These are phyloP conservation scores for Rhododendron williamsianum DNA, from an alignment of 148 eudicot species.

Conservation along the genomic window DNA sequence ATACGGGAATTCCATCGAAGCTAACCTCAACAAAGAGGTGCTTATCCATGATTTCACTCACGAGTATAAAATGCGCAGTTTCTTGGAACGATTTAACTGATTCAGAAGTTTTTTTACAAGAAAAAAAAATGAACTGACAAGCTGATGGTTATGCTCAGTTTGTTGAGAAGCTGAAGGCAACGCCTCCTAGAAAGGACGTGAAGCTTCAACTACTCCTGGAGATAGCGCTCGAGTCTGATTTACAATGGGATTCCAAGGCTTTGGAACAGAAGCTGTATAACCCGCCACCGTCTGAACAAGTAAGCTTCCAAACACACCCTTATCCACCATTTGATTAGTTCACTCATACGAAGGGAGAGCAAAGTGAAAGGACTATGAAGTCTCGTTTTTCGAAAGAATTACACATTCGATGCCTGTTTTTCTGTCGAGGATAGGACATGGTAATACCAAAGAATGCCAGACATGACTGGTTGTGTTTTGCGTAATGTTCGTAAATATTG, in stretches of 20 bases:
- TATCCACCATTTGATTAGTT: neutral
- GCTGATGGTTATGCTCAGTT: constrained; percentile 36
- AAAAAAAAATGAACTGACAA: neutral
- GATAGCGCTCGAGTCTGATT: constrained; percentile 49
- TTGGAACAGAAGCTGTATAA: constrained; percentile 47
- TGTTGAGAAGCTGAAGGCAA: constrained; percentile 42
- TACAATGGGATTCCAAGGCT: constrained; percentile 48
- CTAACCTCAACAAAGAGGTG: constrained; percentile 61
- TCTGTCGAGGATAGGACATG: neutral
- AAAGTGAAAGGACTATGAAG: neutral
- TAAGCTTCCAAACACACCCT: constrained; percentile 6
- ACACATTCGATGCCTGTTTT: neutral
- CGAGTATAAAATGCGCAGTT: neutral
- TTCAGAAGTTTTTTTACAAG: neutral
- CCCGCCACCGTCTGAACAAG: constrained; percentile 21
- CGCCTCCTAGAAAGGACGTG: constrained; percentile 49
- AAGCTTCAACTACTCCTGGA: constrained; percentile 67
- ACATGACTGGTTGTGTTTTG: neutral
- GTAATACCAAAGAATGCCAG: neutral
- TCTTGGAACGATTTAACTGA: neutral
- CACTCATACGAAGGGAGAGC: neutral
- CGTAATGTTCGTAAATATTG: neutral
- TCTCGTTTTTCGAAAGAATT: neutral
- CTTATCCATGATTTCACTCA: constrained; percentile 1
- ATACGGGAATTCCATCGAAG: constrained; percentile 59